Evolutionary conservation across 306 rosid species (phyloP), one percentile per base, ranked within the genome.

Genomic region (Echinosophora koreensis): DNA sequence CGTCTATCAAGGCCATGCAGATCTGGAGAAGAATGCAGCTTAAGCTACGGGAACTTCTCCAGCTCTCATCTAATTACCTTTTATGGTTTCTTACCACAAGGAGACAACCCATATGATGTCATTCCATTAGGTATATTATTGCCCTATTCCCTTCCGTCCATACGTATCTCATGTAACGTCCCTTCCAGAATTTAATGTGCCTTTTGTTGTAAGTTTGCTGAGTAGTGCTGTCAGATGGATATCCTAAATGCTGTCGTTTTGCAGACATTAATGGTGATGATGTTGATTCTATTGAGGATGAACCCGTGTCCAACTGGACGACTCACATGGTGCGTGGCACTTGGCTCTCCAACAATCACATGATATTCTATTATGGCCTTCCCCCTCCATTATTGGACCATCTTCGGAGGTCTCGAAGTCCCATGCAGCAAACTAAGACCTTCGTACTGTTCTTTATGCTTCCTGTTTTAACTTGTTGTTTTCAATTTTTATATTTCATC

Each of bases 301-400:
- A 49, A 71, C 52, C 77, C 51, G 39, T 47, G 57, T 79, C 87
- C 44, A 70, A 63, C 77, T 71, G 79, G 85, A 71, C 75, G 8
- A 73, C 55, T 80, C 97, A 92, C 88, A 90, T 95, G 98, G 89
- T 89, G 79, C 86, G 91, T 81, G 93, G 91, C 82, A 92, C 98
- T 39, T 92, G 92, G 93, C 86, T 88, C 78, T 90, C 96, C 50
- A 76, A 83, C 14, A 85, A 92, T 78, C 82, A 77, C 69, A 14
- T 51, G 57, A 51, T 87, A 60, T 89, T 92, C 81, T 69, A 84
- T 62, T 90, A 92, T 49, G 90, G 96, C 74, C 87, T 95, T 70
- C 97, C 97, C 67, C 80, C 90, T 28, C 93, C 87, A 18, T 87
- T 95, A 49, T 68, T 95, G 92, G 88, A 95, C 75, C 73, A 73